Base-by-base conservation (phyloP, 2,329 filamentous ascomycete genomes). In the Sordariomycetes sp. region DNA sequence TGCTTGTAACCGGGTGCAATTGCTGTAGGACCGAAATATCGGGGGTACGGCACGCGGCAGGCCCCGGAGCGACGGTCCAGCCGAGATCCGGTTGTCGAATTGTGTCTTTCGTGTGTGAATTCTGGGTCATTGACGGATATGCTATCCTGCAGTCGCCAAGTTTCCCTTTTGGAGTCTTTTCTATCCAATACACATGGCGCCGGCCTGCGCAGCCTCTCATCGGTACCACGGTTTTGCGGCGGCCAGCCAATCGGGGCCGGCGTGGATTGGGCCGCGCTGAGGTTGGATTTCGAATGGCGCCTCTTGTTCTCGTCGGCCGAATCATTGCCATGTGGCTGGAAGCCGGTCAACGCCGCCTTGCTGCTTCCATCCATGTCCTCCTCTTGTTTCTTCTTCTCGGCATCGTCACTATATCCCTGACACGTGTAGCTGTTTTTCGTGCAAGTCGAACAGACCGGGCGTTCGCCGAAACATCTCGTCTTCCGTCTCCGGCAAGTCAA, bases 1-100 rank as follows among this genome's bases (percentile, higher is more conserved):
- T 95, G 89, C 70, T 95, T 95, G 72, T 90, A 95, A 24, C 90
- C 90, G 1, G 90, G 90, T 56, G 94, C 89, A 65, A 95, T 95
- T 61, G 90, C 90, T 1, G 90, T 95, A 0, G 89, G 89, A 0
- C 90, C 90, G 66, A 95, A 94, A 69, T 94, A 95, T 60, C 90
- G 79, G 64, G 95, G 95, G 67, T 94, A 96, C 0, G 90, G 90
- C 61, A 95, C 88, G 57, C 86, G 80, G 65, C 86, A 75, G 60
- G 80, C 22, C 28, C 53, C 56, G 35, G 52, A 39, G 32, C 22
- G 52, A 28, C 34, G 35, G 36, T 48, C 35, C n/a, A 12, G 22
- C 45, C n/a, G 22, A 50, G 45, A 24, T 3, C 22, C 45, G 45
- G n/a, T 24, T 20, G 45, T 24, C 45, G 45, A 24, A 50, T 50